Percentiles rank a stretch among this genome's conserved stretches.
Evolutionary conservation across 768 basidiomycete genomes (phyloP).

Genomic region (Collybia nuda): DNA sequence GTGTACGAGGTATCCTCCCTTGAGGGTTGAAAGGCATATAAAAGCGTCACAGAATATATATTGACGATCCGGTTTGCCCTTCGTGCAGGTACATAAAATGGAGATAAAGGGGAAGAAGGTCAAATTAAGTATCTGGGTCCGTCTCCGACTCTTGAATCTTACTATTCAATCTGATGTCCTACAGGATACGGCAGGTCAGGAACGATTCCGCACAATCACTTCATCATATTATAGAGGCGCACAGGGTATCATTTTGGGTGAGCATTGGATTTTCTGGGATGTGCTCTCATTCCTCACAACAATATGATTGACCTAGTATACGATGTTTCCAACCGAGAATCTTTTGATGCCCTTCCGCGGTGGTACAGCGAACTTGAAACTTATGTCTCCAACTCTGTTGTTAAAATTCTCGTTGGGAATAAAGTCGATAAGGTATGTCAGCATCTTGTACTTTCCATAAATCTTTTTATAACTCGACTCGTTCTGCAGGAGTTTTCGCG

Average conservation of each 20-base stretch:
- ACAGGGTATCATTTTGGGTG: conserved; percentile 79
- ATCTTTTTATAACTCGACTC: background rate
- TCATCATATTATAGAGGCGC: conserved; percentile 93
- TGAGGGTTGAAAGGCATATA: background rate
- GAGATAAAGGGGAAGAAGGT: conserved; percentile 79
- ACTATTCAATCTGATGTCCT: background rate
- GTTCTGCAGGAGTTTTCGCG: conserved; percentile 78
- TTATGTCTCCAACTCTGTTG: conserved; percentile 82
- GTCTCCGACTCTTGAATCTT: conserved; percentile 21
- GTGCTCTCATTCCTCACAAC: background rate
- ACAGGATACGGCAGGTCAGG: conserved; percentile 95
- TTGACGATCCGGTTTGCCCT: background rate
- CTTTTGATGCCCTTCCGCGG: conserved; percentile 90
- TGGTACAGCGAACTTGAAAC: conserved; percentile 96
- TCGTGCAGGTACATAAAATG: conserved; percentile 80
- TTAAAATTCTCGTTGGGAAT: conserved; percentile 93
- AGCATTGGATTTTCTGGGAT: conserved; percentile 5
- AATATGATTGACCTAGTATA: conserved; percentile 61
- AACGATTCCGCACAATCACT: conserved; percentile 94
- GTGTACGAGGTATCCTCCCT: background rate
- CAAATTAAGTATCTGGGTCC: conserved; percentile 96
- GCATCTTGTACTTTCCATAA: background rate
- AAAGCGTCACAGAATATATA: no score
- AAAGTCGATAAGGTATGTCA: conserved; percentile 84
- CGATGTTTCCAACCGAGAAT: conserved; percentile 90